phyloP scores from a whole-genome alignment of 2,329 filamentous ascomycete species.

The Nigrograna mackinnonii region DNA sequence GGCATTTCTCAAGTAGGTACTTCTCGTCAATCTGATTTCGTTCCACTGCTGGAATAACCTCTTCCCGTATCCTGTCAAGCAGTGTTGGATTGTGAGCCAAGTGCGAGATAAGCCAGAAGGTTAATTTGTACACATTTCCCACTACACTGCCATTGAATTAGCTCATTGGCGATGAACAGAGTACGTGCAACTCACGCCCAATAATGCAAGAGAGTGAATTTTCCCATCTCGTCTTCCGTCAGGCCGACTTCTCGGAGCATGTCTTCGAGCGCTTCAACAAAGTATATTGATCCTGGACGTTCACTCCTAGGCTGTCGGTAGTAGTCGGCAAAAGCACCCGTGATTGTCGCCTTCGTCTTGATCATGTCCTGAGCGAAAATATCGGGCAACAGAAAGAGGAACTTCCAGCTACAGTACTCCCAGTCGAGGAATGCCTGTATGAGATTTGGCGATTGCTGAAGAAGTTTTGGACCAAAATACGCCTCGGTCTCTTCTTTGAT shows the following conservation, averaged over 20 bases:
- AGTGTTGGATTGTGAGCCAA: slow-evolving; percentile 11
- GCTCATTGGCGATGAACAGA: not conserved
- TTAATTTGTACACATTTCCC: slow-evolving; percentile 18
- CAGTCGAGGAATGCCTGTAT: slow-evolving; percentile 10
- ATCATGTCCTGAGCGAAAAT: slow-evolving; percentile 13
- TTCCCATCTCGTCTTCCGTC: slow-evolving; percentile 11
- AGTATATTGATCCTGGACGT: slow-evolving; percentile 6
- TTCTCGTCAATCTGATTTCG: slow-evolving; percentile 5
- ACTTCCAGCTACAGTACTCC: slow-evolving; percentile 18
- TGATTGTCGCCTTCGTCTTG: slow-evolving; percentile 6
- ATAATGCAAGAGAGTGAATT: slow-evolving; percentile 11
- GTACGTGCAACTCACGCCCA: slow-evolving; percentile 15
- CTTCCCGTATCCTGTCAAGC: slow-evolving; percentile 9
- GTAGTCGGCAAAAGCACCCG: slow-evolving; percentile 9
- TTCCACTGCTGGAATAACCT: slow-evolving; percentile 9
- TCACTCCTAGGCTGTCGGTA: slow-evolving; percentile 3
- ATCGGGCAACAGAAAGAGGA: slow-evolving; percentile 9
- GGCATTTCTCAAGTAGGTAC: slow-evolving; percentile 12
- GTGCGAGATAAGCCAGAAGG: slow-evolving; percentile 16
- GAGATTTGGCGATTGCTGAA: slow-evolving; percentile 5
- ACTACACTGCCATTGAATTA: not conserved
- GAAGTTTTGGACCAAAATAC: slow-evolving; percentile 7
- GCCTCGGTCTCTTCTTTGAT: slow-evolving; percentile 4
- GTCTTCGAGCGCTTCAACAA: slow-evolving; percentile 10
- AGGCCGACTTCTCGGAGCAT: slow-evolving; percentile 11